These are phyloP conservation scores for Vishniacozyma victoriae DNA, from an alignment of 768 basidiomycete species.

Conservation along the genomic window DNA sequence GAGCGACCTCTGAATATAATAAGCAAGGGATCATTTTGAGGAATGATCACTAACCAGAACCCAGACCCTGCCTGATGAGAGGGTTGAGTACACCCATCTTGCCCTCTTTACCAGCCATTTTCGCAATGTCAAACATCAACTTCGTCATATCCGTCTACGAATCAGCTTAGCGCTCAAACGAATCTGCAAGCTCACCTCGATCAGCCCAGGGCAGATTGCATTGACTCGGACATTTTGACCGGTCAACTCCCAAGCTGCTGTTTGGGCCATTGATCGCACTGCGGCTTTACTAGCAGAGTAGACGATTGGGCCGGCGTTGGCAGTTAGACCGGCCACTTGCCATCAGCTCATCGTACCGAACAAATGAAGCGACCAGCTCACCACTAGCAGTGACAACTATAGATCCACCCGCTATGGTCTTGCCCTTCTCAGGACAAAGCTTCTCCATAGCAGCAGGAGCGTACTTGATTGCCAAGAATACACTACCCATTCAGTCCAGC, in stretches of 20 bases:
- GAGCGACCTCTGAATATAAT: constrained; percentile 69
- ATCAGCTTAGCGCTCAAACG: background rate
- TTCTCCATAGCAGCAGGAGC: constrained; percentile 75
- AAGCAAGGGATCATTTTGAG: background rate
- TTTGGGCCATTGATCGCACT: constrained; percentile 83
- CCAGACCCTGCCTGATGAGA: constrained; percentile 70
- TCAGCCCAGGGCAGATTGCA: constrained; percentile 80
- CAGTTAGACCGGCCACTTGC: constrained; percentile 24
- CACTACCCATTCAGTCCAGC: constrained; percentile 50
- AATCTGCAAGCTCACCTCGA: constrained; percentile 53
- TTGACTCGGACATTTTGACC: constrained; percentile 82
- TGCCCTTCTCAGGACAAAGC: constrained; percentile 62
- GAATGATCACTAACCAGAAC: constrained; percentile 57
- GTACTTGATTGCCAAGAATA: constrained; percentile 82
- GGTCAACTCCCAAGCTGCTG: constrained; percentile 69
- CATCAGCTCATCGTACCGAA: background rate
- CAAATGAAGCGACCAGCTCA: constrained; percentile 49
- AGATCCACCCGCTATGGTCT: constrained; percentile 65
- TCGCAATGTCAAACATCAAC: constrained; percentile 69
- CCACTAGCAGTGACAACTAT: constrained; percentile 80
- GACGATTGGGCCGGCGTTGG: constrained; percentile 43
- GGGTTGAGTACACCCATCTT: constrained; percentile 84
- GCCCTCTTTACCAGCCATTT: constrained; percentile 61
- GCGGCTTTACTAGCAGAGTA: constrained; percentile 92
- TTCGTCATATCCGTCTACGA: constrained; percentile 76